Evolutionary conservation across 140 eudicot species (phyloP).

Genomic region (Flaveria floridana): DNA sequence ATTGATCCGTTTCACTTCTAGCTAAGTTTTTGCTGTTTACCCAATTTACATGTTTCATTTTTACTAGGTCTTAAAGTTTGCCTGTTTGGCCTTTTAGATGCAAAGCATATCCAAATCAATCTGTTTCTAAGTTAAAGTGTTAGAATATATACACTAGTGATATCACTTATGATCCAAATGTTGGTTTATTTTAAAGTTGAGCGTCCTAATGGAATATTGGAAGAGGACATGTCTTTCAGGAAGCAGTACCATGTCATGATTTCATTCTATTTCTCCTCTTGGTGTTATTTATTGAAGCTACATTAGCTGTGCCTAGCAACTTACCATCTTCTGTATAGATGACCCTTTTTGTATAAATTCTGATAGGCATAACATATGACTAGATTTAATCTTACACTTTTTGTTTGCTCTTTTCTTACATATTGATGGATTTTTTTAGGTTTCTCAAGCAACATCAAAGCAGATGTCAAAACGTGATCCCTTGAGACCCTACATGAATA

Average conservation of each 20-base stretch:
- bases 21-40: not conserved
- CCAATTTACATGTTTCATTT: not conserved
- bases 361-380: not conserved
- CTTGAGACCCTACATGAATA: constrained; percentile 75
- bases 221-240: not conserved
- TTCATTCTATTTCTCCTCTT: not conserved
- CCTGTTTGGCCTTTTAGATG: too few species aligned
- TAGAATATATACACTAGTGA: constrained; percentile 4
- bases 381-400: constrained; percentile 2
- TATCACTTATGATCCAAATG: not conserved
- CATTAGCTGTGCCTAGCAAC: not conserved
- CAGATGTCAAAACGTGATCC: constrained; percentile 96
- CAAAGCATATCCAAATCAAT: too few species aligned
- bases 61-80: not conserved
- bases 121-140: too few species aligned
- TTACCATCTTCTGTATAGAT: constrained; percentile 14
- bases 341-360: not conserved
- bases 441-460: constrained; percentile 93
- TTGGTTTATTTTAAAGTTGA: not conserved
- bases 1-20: not conserved
- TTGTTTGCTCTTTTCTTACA: constrained; percentile 27
- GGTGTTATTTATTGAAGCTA: constrained; percentile 1
- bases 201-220: not conserved
- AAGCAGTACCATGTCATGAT: not conserved
- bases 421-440: constrained; percentile 42